Base-by-base conservation (phyloP, 495 filamentous ascomycete species). In the Cercophora sp. region DNA sequence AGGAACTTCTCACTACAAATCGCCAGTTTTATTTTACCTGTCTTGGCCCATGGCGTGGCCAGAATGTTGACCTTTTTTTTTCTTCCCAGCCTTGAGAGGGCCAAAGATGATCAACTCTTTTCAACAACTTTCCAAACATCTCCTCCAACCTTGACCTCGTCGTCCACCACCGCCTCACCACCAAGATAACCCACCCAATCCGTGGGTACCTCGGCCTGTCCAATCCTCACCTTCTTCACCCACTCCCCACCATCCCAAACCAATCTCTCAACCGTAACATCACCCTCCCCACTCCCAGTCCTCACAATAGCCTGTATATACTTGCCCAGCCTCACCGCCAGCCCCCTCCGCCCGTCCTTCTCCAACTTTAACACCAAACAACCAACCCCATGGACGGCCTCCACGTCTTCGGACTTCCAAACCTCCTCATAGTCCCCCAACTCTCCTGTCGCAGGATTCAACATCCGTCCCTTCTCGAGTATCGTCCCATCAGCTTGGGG, bases 381-480 rank as follows among this genome's bases (percentile, higher is more conserved):
- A 3, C 43, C 29, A 3, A 31, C n/a, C 9, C 49, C 35, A 13
- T 60, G 43, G 22, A 65, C 52, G 8, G 54, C 54, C 41, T 72
- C 64, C 5, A 59, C 34, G 11, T 55, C 50, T 18, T 60, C 60
- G 8, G 60, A 60, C 15, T 44, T 49, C 80, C 80, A 84, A 1
- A 76, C 22, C 57, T 83, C 80, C 52, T 83, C 78, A 48, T 83
- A 83, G 0, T 70, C 69, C 8, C 67, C 66, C 49, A 67, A 59
- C 5, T 54, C 9, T 0, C 77, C 70, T 4, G 64, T 72, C 2
- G 53, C 71, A 0, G 74, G 73, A 44, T 82, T 76, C 8, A 72
- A 54, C 69, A 79, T 79, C 2, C 42, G 54, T 4, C 80, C 80
- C 43, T 51, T 71, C 48, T 84, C 80, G 23, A 84, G 52, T 0